These are phyloP conservation scores for Macroventuria anomochaeta DNA, from an alignment of 2,329 filamentous ascomycete genomes.

Conservation along the genomic window DNA sequence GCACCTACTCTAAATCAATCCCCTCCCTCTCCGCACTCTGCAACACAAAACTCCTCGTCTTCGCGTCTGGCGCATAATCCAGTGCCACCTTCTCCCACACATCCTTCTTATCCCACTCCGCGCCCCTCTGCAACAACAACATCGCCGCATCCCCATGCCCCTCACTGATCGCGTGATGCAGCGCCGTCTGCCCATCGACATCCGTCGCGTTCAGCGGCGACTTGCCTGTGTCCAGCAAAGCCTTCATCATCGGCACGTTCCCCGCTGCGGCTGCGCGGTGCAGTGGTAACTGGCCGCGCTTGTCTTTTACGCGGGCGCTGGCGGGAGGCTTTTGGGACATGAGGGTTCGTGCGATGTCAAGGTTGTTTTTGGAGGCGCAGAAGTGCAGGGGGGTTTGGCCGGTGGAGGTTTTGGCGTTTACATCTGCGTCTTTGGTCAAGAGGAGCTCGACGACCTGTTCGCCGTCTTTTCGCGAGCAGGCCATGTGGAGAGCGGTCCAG, in stretches of 20 bases:
- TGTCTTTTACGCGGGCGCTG: constrained; percentile 81
- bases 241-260: constrained; percentile 81
- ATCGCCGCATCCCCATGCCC: constrained; percentile 81
- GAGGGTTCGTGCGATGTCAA: constrained; percentile 81
- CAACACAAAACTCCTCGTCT: constrained; percentile 80
- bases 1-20: constrained; percentile 62
- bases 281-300: constrained; percentile 84
- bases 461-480: constrained; percentile 74
- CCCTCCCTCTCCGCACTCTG: constrained; percentile 84
- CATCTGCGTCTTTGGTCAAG: constrained; percentile 72
- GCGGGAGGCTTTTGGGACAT: constrained; percentile 70
- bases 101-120: constrained; percentile 80
- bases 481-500: constrained; percentile 87
- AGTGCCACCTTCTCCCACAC: constrained; percentile 73
- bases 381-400: constrained; percentile 92
- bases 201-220: constrained; percentile 88
- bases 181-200: constrained; percentile 79
- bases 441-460: constrained; percentile 73
- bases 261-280: constrained; percentile 92
- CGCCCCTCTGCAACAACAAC: constrained; percentile 80
- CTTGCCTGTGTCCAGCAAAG: constrained; percentile 76
- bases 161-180: constrained; percentile 86
- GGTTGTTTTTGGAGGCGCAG: constrained; percentile 84
- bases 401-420: constrained; percentile 71
- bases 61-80: constrained; percentile 83